Base-by-base conservation (phyloP, 2,329 filamentous ascomycete genomes). In the Mariannaea elegans region DNA sequence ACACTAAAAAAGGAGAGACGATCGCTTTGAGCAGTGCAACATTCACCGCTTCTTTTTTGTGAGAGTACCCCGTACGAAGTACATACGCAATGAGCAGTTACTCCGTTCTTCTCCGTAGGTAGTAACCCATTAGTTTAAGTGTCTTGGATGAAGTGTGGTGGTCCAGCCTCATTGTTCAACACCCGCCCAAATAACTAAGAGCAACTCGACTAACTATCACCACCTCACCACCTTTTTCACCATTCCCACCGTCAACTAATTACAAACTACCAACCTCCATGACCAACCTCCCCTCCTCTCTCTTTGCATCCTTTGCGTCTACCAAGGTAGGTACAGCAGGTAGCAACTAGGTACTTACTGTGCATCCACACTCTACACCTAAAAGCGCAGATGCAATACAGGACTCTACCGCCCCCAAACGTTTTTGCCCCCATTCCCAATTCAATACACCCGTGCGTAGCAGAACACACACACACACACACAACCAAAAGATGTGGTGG, bases 121-220 rank as follows among this genome's bases (percentile, higher is more conserved):
- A n/a, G n/a, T n/a, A n/a, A n/a, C n/a, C n/a, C n/a, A n/a, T n/a
- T 27, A 27, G 5, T 27, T 27, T 5, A 27, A 27, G 23, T 29
- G 39, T 39, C 49, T 44, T 41, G 38, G 34, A 36, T 36, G 13
- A 16, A 46, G 45, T 34, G 24, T 29, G 24, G 46, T 29, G 19
- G 31, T 29, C 54, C 56, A 58, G 42, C 56, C 56, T 58, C 42
- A 46, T 46, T 42, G 44, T 23, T 39, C 34, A 44, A 42, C 31
- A 45, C 27, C 27, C 24, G 16, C 36, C 5, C 9, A 36, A 36
- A n/a, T 5, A 31, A 50, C 46, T 44, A 19, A 31, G 19, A 29
- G 16, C 34, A 19, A n/a, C n/a, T n/a, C n/a, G n/a, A n/a, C n/a
- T n/a, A n/a, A n/a, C n/a, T n/a, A 19, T 21, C 27, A 19, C 41